A percentile compares a stretch with the other conserved stretches of the same genome.
Conservation (phyloP, 768 basidiomycete species). For the Podaxis rugospora region DNA sequence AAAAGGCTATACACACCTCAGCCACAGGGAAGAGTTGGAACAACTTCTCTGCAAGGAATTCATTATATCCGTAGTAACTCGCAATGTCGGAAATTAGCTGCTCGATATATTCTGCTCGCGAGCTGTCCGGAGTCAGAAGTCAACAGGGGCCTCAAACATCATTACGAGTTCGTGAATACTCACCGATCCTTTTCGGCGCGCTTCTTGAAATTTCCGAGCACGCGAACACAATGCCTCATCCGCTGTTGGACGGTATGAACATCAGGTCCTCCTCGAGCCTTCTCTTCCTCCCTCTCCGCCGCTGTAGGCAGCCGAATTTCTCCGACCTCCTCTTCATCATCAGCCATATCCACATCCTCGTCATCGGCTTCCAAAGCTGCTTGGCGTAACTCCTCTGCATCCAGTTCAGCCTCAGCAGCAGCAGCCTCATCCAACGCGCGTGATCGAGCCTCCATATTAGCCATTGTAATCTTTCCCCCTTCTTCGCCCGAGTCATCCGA, state of each 20-base stretch:
- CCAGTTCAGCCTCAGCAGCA: slow-evolving; percentile 64
- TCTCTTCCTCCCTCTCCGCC: slow-evolving; percentile 71
- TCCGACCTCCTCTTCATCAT: slow-evolving; percentile 30
- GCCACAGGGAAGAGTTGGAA: slow-evolving; percentile 90
- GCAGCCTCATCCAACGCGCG: slow-evolving; percentile 69
- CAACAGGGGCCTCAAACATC: slow-evolving; percentile 6
- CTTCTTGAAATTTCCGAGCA: slow-evolving; percentile 69
- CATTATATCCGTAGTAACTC: slow-evolving; percentile 97
- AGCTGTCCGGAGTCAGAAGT: slow-evolving; percentile 37
- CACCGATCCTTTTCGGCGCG: slow-evolving; percentile 66
- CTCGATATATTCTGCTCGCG: slow-evolving; percentile 84
- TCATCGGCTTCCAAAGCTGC: slow-evolving; percentile 47
- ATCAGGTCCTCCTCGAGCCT: slow-evolving; percentile 62
- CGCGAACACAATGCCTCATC: slow-evolving; percentile 72
- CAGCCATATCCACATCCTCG: slow-evolving; percentile 43
- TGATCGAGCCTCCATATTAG: slow-evolving; percentile 80
- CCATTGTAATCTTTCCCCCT: slow-evolving; percentile 60
- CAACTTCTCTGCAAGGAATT: slow-evolving; percentile 90
- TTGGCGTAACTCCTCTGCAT: slow-evolving; percentile 58
- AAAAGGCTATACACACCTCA: slow-evolving; percentile 56
- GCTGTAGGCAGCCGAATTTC: slow-evolving; percentile 68
- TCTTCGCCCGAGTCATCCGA: slow-evolving; percentile 40
- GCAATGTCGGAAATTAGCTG: slow-evolving; percentile 88
- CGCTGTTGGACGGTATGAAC: slow-evolving; percentile 73
- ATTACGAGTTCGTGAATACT: slow-evolving; percentile 20